phyloP scores from a whole-genome alignment of 208 protist species.

The Phytomonas francai region DNA sequence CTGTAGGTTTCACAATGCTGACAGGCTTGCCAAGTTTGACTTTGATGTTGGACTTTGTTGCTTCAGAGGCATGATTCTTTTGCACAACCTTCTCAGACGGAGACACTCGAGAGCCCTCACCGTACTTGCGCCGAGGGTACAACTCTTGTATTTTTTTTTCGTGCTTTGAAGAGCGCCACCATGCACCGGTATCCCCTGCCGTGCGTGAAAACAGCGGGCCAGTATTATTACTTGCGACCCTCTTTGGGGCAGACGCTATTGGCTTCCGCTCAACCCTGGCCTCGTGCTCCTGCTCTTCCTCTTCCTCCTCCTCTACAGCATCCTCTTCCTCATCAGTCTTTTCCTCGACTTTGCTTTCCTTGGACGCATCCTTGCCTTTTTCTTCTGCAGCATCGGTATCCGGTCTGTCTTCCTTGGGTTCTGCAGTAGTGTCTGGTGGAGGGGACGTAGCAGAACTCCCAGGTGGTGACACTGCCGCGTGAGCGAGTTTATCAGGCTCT shows the following conservation, averaged over 20 bases:
- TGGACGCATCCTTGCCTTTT: neutral
- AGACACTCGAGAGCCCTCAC: constrained; percentile 27
- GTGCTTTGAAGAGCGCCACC: constrained; percentile 59
- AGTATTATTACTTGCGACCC: neutral
- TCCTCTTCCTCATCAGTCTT: neutral
- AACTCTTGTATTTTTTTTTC: constrained; percentile 58
- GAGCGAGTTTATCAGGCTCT: constrained; percentile 31
- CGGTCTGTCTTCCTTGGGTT: neutral
- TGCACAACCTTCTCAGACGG: constrained; percentile 1
- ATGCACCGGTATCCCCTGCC: constrained; percentile 37
- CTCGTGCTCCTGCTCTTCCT: constrained; percentile 10
- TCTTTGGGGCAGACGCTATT: constrained; percentile 4
- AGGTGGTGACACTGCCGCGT: neutral
- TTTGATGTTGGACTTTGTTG: neutral
- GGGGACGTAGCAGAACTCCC: neutral
- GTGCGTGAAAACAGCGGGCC: neutral
- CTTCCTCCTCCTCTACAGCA: constrained; percentile 9
- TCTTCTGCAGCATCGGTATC: neutral
- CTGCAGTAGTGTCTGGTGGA: neutral
- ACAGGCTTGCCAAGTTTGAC: constrained; percentile 1
- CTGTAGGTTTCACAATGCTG: neutral
- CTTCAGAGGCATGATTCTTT: neutral
- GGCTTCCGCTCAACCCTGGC: constrained; percentile 5
- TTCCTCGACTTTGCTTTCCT: neutral
- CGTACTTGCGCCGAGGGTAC: constrained; percentile 58